These are phyloP conservation scores for Geotrichum macrosporum DNA, from an alignment of 1,139 yeast species.

Conservation along the genomic window DNA sequence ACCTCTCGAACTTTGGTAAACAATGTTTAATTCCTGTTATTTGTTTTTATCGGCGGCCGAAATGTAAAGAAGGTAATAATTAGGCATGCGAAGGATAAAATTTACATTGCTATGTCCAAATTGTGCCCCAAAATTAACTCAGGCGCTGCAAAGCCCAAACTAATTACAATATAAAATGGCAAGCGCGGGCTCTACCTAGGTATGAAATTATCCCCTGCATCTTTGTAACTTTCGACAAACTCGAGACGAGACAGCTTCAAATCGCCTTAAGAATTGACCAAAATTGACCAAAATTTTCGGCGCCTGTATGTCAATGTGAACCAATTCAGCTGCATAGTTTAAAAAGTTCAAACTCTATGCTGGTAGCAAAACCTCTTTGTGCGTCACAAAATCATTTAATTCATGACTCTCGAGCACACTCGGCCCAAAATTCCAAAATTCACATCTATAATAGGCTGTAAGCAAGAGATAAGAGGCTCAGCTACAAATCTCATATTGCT, in stretches of 20 bases:
- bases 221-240: constrained; percentile 43
- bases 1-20: constrained; percentile 44
- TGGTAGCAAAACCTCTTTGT: constrained; percentile 77
- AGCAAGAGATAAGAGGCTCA: constrained; percentile 62
- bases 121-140: constrained; percentile 59
- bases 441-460: constrained; percentile 45
- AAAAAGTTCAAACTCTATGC: constrained; percentile 76
- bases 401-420: constrained; percentile 35
- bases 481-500: constrained; percentile 78
- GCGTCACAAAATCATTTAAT: constrained; percentile 65
- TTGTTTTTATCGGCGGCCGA: constrained; percentile 40
- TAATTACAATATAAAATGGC: constrained; percentile 66
- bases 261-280: constrained; percentile 80
- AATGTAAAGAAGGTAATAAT: constrained; percentile 56
- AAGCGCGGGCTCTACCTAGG: constrained; percentile 69
- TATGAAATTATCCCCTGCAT: constrained; percentile 47
- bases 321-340: constrained; percentile 68
- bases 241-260: constrained; percentile 86
- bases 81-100: constrained; percentile 76
- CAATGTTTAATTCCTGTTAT: constrained; percentile 34
- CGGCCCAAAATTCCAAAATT: constrained; percentile 25
- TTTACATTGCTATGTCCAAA: constrained; percentile 66
- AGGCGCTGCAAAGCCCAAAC: constrained; percentile 73
- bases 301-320: constrained; percentile 82
- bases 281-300: constrained; percentile 60